Conservation (phyloP, 306 rosid genomes). For the Begonia peltatifolia region DNA sequence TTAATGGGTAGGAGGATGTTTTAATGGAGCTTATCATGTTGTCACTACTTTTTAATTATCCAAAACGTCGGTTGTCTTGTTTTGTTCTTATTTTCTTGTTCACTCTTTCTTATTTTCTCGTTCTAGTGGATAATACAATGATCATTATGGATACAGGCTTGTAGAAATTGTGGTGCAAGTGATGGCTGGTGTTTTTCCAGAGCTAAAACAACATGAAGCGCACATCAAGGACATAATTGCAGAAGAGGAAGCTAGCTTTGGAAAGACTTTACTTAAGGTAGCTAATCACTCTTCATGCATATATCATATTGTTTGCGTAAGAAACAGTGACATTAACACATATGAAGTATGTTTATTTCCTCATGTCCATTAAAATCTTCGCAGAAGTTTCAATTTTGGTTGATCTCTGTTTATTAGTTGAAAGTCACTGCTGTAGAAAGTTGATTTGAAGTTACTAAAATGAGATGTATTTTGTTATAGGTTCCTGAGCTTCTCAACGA, state of each 20-base stretch:
- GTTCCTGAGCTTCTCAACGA: no score
- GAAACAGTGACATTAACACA: no score
- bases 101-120: background rate
- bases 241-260: conserved; percentile 96
- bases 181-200: conserved; percentile 80
- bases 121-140: background rate
- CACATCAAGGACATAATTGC: conserved; percentile 50
- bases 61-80: background rate
- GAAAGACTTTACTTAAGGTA: conserved; percentile 81
- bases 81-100: background rate
- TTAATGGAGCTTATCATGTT: no score
- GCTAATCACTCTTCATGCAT: no score
- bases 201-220: conserved; percentile 54
- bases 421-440: no score
- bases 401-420: no score
- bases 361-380: no score
- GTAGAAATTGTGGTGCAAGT: conserved; percentile 46
- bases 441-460: no score
- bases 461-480: no score
- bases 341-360: no score
- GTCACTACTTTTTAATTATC: background rate
- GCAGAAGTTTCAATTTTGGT: no score
- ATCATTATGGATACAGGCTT: conserved; percentile 34
- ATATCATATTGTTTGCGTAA: no score
- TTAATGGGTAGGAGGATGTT: conserved; percentile 48